Evolutionary conservation across 495 filamentous ascomycete species (phyloP).

Genomic region (Penicillium goetzii): DNA sequence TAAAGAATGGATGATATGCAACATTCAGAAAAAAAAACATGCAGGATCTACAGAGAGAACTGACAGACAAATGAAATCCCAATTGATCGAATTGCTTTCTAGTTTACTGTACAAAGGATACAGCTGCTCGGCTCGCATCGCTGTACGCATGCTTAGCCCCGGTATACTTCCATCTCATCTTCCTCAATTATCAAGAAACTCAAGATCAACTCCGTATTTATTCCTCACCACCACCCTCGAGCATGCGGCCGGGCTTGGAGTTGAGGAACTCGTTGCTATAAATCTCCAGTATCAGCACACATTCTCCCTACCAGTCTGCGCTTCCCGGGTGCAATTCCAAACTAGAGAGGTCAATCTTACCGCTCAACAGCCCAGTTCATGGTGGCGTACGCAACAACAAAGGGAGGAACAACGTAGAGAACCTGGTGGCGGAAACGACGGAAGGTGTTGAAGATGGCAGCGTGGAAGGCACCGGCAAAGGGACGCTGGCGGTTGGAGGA

Average conservation of each 20-base stretch:
- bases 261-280: slow-evolving; percentile 87
- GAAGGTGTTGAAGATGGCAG: slow-evolving; percentile 68
- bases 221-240: slow-evolving; percentile 40
- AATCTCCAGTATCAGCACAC: background rate
- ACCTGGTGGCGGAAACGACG: slow-evolving; percentile 66
- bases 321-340: background rate
- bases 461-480: slow-evolving; percentile 61
- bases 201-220: slow-evolving; percentile 31
- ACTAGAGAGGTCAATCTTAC: slow-evolving; percentile 49
- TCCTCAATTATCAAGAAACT: slow-evolving; percentile 14
- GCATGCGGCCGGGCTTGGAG: slow-evolving; percentile 80
- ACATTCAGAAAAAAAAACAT: background rate
- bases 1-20: background rate
- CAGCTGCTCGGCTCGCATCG: slow-evolving; percentile 27
- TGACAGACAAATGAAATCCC: slow-evolving; percentile 33
- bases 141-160: slow-evolving; percentile 11
- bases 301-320: background rate
- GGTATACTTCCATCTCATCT: slow-evolving; percentile 26
- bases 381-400: slow-evolving; percentile 71
- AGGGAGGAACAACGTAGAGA: slow-evolving; percentile 80
- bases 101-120: slow-evolving; percentile 52
- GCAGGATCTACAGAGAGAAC: background rate
- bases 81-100: slow-evolving; percentile 53
- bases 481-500: slow-evolving; percentile 68
- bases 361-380: slow-evolving; percentile 87